Evolutionary conservation across 2,329 filamentous ascomycete genomes (phyloP).

Genomic region (Colletotrichum shisoi): DNA sequence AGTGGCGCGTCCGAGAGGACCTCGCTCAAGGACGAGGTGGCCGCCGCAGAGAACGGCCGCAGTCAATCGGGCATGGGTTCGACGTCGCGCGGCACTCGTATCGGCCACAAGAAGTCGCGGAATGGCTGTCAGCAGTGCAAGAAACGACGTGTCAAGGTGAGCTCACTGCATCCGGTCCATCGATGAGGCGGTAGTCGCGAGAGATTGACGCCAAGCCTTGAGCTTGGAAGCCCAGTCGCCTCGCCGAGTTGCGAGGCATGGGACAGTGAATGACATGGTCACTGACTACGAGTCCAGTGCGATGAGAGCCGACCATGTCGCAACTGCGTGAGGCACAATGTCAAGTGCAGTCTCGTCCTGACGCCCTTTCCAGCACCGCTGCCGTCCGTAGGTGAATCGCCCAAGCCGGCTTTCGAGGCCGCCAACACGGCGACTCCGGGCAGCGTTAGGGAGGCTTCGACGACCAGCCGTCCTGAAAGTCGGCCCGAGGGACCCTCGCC

Average conservation of each 20-base stretch:
- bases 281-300: slow-evolving; percentile 28
- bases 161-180: neutral
- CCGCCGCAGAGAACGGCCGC: slow-evolving; percentile 11
- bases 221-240: too few relatives aligned
- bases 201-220: slow-evolving; percentile 8
- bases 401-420: slow-evolving; percentile 17
- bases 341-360: slow-evolving; percentile 34
- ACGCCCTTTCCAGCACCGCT: slow-evolving; percentile 20
- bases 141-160: slow-evolving; percentile 37
- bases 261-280: neutral
- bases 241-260: neutral
- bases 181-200: too few relatives aligned
- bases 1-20: slow-evolving; percentile 18
- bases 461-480: slow-evolving; percentile 23
- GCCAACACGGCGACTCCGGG: slow-evolving; percentile 27
- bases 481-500: slow-evolving; percentile 15
- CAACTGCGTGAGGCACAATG: slow-evolving; percentile 35
- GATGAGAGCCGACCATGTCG: slow-evolving; percentile 34
- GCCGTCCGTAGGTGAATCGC: slow-evolving; percentile 30
- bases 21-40: slow-evolving; percentile 33
- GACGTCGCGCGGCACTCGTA: slow-evolving; percentile 29
- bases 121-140: slow-evolving; percentile 37
- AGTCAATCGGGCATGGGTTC: slow-evolving; percentile 4
- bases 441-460: slow-evolving; percentile 24
- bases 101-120: slow-evolving; percentile 36